These are phyloP conservation scores for Begonia loranthoides DNA, from an alignment of 306 rosid genomes.

Conservation along the genomic window DNA sequence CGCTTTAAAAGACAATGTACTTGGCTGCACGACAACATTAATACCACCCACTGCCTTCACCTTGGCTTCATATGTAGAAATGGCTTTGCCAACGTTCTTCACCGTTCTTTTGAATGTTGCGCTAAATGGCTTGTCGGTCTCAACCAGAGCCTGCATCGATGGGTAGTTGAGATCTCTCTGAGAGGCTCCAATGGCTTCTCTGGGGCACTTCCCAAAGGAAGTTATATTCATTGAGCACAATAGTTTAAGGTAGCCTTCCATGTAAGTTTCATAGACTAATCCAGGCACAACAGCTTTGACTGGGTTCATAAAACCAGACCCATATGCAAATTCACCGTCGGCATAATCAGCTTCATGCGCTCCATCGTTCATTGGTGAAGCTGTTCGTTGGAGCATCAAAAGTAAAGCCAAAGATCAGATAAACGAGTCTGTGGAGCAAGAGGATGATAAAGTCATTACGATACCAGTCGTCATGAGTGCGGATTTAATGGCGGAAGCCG, in stretches of 20 bases:
- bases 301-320: conserved; percentile 24
- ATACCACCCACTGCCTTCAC: conserved; percentile 3
- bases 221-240: conserved; percentile 9
- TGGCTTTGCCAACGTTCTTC: conserved; percentile 23
- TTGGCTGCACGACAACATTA: conserved; percentile 18
- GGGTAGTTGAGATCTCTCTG: conserved; percentile 22
- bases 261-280: conserved; percentile 13
- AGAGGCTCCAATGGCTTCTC: not conserved
- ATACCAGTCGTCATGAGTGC: conserved; percentile 21
- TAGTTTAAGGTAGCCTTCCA: conserved; percentile 17
- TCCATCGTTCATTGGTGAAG: not conserved
- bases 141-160: conserved; percentile 11
- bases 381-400: not conserved
- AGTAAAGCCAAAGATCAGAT: not conserved
- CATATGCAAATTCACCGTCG: conserved; percentile 19
- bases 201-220: not conserved
- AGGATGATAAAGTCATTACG: not conserved
- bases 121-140: not conserved
- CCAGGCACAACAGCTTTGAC: conserved; percentile 19
- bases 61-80: conserved; percentile 13
- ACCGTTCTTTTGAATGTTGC: conserved; percentile 12
- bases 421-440: not conserved
- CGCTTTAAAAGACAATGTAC: conserved; percentile 14
- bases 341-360: not conserved
- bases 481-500: conserved; percentile 17